A percentile compares a stretch with the other conserved stretches of the same genome.
Evolutionary conservation across 2,329 filamentous ascomycete genomes (phyloP).

Genomic region (Aspergillus hiratsukae): DNA sequence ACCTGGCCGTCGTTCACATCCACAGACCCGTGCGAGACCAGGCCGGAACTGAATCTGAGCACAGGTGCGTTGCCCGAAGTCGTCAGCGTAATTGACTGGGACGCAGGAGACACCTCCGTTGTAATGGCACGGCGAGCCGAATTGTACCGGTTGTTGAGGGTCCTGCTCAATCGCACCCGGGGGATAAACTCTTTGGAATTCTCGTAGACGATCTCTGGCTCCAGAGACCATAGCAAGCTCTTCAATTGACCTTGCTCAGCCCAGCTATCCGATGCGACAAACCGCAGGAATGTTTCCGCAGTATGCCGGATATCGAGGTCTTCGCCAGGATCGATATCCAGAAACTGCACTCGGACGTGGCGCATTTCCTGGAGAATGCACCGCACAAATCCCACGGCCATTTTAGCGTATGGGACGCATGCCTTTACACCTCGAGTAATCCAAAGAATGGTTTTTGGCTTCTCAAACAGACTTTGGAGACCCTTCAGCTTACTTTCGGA

Average conservation of each 20-base stretch:
- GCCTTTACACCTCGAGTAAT: neutral
- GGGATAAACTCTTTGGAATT: constrained; percentile 17
- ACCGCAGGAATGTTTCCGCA: too few species aligned
- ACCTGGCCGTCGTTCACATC: too few species aligned
- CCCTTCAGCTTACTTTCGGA: neutral
- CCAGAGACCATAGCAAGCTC: neutral
- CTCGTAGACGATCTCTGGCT: neutral
- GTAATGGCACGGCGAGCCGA: neutral
- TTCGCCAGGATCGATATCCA: neutral
- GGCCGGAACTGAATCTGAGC: too few species aligned
- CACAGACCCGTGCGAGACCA: too few species aligned
- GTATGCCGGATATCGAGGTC: constrained; percentile 2
- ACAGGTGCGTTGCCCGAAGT: too few species aligned
- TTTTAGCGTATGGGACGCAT: neutral
- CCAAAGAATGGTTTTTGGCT: constrained; percentile 1
- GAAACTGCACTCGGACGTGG: neutral
- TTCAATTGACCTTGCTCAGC: neutral
- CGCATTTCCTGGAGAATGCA: neutral
- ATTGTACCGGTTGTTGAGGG: constrained; percentile 7
- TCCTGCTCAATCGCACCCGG: neutral
- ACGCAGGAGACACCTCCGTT: too few species aligned
- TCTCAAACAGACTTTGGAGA: neutral
- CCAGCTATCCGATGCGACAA: neutral
- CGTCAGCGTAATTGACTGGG: too few species aligned
- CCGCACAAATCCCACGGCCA: neutral